Evolutionary conservation across 768 basidiomycete species (phyloP), one percentile per base, ranked within the genome.

Genomic region (Russula brevipes): DNA sequence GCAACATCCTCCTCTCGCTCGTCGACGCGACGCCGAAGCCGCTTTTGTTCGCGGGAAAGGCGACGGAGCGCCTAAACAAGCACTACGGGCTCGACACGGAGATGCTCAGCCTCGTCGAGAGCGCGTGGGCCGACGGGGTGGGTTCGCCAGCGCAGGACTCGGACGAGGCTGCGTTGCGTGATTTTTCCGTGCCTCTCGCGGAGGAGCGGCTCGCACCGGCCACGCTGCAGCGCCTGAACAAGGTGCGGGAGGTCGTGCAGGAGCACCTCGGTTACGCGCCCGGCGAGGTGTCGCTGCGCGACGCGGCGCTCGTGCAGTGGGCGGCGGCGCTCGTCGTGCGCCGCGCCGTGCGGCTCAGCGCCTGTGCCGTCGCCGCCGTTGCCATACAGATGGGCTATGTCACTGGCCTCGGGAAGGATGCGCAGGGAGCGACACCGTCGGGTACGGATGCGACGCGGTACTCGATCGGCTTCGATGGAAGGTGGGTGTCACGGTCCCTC

Each of bases 41-140:
- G 8, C 71, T 93, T 36, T 79, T 98, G 31, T 97, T 99, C 75
- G 76, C 78, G 56, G 97, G 97, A 8, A 85, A 84, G 67, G 86
- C 87, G 6, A 88, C 91, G 4, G 63, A 76, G 0, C 72, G 72
- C 9, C 73, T 99, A 66, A 98, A 99, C 77, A 82, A 80, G 30
- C 96, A 97, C 69, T 99, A 96, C 76, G 97, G 94, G 1, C 77
- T 98, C 62, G 97, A 99, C 75, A 91, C 95, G 0, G 91, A 94
- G n/a, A 80, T 95, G 61, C 84, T 97, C 80, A 94, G 90, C 53
- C 84, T 82, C 42, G 79, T 94, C 50, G 92, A 94, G 73, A 82
- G 80, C 57, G 87, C 88, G 17, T 91, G 89, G 89, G 79, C 81
- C 59, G 80, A 80, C 10, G 75, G 66, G 39, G 76, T 63, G 65